Conservation (phyloP, 306 rosid genomes). For the Casuarina glauca region DNA sequence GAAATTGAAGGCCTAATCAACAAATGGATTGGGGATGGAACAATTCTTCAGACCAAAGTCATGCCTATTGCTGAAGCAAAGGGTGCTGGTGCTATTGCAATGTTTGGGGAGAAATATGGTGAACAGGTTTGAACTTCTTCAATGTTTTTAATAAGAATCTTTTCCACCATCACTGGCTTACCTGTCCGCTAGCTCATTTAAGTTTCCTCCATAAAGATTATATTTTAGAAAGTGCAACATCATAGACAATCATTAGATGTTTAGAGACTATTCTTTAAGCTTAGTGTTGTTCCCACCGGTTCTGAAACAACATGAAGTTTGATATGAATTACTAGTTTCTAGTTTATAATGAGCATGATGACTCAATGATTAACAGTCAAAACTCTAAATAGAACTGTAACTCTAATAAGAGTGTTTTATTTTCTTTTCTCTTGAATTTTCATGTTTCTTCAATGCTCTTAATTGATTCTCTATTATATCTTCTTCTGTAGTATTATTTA, state of each 20-base stretch:
- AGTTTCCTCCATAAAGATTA: slow-evolving; percentile 20
- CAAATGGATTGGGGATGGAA: slow-evolving; percentile 76
- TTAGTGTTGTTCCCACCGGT: background rate
- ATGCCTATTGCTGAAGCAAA: slow-evolving; percentile 89
- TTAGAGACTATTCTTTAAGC: background rate
- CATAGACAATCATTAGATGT: background rate
- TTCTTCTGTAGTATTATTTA: background rate
- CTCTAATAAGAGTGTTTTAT: background rate
- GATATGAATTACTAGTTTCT: background rate
- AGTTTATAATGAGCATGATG: background rate
- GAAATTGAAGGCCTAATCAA: slow-evolving; percentile 75
- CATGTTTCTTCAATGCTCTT: background rate
- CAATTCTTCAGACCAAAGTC: slow-evolving; percentile 77
- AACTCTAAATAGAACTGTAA: background rate
- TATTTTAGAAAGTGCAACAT: slow-evolving; percentile 1
- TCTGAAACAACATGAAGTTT: background rate
- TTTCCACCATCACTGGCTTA: background rate
- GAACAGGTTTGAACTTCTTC: slow-evolving; percentile 65
- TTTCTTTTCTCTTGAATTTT: background rate
- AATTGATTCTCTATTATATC: background rate
- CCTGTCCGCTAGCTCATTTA: slow-evolving; percentile 19
- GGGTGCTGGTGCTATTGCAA: slow-evolving; percentile 88
- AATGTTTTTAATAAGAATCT: background rate
- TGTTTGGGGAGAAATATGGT: slow-evolving; percentile 96
- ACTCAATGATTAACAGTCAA: background rate